Percentiles rank a stretch among this genome's conserved stretches.
Conservation (phyloP, 495 filamentous ascomycete species). For the Hypoxylon rickii region DNA sequence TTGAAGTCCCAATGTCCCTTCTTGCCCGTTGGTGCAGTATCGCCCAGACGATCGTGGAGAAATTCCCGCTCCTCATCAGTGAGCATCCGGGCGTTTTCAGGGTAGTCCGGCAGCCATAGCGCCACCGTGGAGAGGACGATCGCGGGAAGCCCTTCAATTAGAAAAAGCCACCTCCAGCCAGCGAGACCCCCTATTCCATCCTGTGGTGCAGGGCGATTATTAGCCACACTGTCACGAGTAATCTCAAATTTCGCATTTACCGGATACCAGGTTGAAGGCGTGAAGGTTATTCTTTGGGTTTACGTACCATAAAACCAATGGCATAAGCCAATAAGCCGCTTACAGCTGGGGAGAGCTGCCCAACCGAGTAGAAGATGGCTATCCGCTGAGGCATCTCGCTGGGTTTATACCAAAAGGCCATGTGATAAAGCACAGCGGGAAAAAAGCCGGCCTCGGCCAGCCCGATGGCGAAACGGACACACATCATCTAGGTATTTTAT, state of each 20-base stretch:
- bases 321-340: slow-evolving; percentile 49
- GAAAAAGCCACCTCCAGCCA: slow-evolving; percentile 54
- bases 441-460: slow-evolving; percentile 49
- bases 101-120: slow-evolving; percentile 50
- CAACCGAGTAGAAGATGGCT: slow-evolving; percentile 44
- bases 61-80: slow-evolving; percentile 43
- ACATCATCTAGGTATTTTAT: slow-evolving; percentile 40
- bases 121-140: slow-evolving; percentile 43
- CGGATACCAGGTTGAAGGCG: no score
- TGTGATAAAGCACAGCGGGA: slow-evolving; percentile 46
- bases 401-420: slow-evolving; percentile 50
- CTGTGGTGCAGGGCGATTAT: no score
- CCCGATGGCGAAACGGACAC: slow-evolving; percentile 47
- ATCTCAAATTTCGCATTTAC: no score
- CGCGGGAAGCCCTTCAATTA: slow-evolving; percentile 52
- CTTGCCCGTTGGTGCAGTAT: slow-evolving; percentile 21
- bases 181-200: slow-evolving; percentile 40
- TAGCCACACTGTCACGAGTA: no score
- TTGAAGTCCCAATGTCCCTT: slow-evolving; percentile 38
- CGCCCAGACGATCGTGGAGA: slow-evolving; percentile 28
- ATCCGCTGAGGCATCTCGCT: slow-evolving; percentile 44
- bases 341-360: slow-evolving; percentile 44
- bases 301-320: slow-evolving; percentile 45
- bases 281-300: no score
- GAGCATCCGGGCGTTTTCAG: slow-evolving; percentile 46